These are phyloP conservation scores for Leishmania amazonensis DNA, from an alignment of 208 protist genomes.

Conservation along the genomic window DNA sequence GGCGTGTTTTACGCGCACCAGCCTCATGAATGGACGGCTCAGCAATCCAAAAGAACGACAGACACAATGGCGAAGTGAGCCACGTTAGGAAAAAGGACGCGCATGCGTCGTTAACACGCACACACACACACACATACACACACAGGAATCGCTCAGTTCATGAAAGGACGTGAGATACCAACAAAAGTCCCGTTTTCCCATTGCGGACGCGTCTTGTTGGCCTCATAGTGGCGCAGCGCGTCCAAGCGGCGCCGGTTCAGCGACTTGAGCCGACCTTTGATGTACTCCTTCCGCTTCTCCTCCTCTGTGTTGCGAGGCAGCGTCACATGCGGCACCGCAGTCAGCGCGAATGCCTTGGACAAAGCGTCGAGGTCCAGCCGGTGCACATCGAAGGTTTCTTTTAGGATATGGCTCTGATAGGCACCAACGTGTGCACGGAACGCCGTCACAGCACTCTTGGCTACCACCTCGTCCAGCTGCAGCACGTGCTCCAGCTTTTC, in stretches of 20 bases:
- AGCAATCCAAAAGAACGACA: no score
- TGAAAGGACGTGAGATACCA: slow-evolving; percentile 43
- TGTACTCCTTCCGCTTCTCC: slow-evolving; percentile 81
- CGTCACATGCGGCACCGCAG: slow-evolving; percentile 80
- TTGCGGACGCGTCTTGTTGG: slow-evolving; percentile 79
- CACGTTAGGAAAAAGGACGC: background rate
- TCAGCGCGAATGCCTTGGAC: slow-evolving; percentile 92
- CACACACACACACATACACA: background rate
- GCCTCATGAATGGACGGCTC: background rate
- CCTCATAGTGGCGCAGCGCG: slow-evolving; percentile 78
- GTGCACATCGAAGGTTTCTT: slow-evolving; percentile 93
- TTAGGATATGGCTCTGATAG: slow-evolving; percentile 94
- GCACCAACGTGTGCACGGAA: slow-evolving; percentile 92
- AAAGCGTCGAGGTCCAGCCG: slow-evolving; percentile 93
- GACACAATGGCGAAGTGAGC: background rate
- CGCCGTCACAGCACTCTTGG: slow-evolving; percentile 90
- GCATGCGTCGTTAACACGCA: background rate
- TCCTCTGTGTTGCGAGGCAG: slow-evolving; percentile 67
- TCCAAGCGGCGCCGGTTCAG: slow-evolving; percentile 67
- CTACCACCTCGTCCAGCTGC: slow-evolving; percentile 85
- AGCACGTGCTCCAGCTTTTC: slow-evolving; percentile 89
- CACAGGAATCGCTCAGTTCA: slow-evolving; percentile 11
- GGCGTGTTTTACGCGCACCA: background rate
- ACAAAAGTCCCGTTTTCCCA: slow-evolving; percentile 86
- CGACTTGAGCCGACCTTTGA: slow-evolving; percentile 91